These are phyloP conservation scores for Botrytis galanthina DNA, from an alignment of 2,329 filamentous ascomycete species.

Conservation along the genomic window DNA sequence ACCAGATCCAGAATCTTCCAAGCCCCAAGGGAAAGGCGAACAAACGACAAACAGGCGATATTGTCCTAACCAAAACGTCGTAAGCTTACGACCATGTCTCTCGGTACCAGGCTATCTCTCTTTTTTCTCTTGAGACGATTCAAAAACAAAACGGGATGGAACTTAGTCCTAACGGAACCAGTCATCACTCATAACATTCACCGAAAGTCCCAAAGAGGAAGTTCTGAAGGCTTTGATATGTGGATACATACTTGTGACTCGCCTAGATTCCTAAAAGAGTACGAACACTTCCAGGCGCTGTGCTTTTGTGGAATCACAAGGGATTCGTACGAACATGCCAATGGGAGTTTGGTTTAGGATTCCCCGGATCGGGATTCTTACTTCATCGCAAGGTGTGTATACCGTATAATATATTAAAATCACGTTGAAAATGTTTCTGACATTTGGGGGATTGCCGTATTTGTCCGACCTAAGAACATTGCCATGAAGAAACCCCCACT, in stretches of 20 bases:
- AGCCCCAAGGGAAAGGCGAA: neutral
- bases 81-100: slow-evolving; percentile 20
- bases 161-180: neutral
- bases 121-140: neutral
- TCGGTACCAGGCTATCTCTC: slow-evolving; percentile 1
- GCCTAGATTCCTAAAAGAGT: neutral
- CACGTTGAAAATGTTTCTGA: neutral
- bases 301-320: neutral
- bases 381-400: neutral
- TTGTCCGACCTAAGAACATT: neutral
- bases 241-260: neutral
- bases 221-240: slow-evolving; percentile 2
- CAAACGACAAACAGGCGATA: neutral
- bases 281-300: neutral
- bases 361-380: slow-evolving; percentile 3
- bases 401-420: neutral
- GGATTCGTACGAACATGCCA: neutral
- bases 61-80: slow-evolving; percentile 1
- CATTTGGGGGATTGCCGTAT: neutral
- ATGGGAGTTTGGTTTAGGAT: neutral
- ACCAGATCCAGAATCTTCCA: neutral
- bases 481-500: neutral
- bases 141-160: neutral
- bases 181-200: neutral
- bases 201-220: neutral